Percentiles rank a stretch among this genome's conserved stretches.
These are phyloP conservation scores for Fomitopsis pulvina DNA, from an alignment of 768 basidiomycete species.

Conservation along the genomic window DNA sequence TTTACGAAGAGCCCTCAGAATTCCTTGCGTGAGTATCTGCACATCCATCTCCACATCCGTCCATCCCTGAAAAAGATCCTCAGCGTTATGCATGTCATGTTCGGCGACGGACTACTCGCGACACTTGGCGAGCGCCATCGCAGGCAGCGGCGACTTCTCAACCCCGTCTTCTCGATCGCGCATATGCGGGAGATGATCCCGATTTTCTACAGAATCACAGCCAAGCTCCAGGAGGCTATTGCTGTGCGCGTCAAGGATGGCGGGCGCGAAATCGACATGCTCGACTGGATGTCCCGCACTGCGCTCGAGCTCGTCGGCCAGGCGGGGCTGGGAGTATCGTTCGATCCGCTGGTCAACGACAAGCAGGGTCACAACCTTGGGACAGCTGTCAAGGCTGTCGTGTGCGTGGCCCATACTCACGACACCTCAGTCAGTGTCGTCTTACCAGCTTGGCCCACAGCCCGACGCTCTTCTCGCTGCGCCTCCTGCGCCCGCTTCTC, in stretches of 20 bases:
- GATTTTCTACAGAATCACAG: constrained; percentile 17
- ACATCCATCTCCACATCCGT: background rate
- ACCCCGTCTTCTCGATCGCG: constrained; percentile 22
- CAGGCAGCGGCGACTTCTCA: constrained; percentile 24
- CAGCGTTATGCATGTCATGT: constrained; percentile 12
- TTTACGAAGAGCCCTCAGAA: constrained; percentile 39
- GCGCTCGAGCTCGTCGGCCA: constrained; percentile 20
- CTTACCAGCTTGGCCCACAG: background rate
- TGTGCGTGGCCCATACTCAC: constrained; percentile 8
- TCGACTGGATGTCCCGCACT: constrained; percentile 16
- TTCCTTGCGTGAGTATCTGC: constrained; percentile 34
- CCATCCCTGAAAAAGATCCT: background rate
- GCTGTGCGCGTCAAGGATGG: background rate
- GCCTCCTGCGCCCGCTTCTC: background rate
- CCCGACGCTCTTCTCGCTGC: background rate
- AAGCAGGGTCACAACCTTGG: constrained; percentile 10
- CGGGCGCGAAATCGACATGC: constrained; percentile 3
- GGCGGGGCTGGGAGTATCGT: constrained; percentile 19
- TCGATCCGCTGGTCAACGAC: constrained; percentile 14
- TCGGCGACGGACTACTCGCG: constrained; percentile 19
- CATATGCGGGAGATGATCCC: constrained; percentile 21
- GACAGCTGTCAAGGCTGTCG: constrained; percentile 16
- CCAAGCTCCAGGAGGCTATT: constrained; percentile 17
- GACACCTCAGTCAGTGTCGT: background rate
- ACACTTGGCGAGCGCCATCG: constrained; percentile 21